phyloP scores from a whole-genome alignment of 1,139 yeast genomes.

The Nakaseomyces glabratus region DNA sequence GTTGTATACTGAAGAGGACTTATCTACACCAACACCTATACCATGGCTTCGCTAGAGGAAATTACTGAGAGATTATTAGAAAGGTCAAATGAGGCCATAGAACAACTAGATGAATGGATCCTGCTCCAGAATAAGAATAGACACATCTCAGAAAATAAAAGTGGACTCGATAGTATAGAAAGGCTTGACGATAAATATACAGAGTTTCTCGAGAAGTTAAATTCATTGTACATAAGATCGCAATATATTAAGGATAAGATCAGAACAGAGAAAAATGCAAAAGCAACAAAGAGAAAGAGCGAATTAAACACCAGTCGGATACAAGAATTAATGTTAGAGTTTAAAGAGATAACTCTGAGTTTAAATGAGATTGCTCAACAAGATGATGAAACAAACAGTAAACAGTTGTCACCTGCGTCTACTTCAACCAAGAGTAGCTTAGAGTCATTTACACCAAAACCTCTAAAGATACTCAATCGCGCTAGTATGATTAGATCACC shows the following conservation, averaged over 20 bases:
- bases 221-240: slow-evolving; percentile 23
- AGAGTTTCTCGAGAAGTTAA: slow-evolving; percentile 22
- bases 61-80: slow-evolving; percentile 22
- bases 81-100: slow-evolving; percentile 26
- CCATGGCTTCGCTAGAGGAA: slow-evolving; percentile 16
- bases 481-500: slow-evolving; percentile 9
- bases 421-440: slow-evolving; percentile 17
- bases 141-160: slow-evolving; percentile 11
- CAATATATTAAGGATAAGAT: slow-evolving; percentile 20
- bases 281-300: slow-evolving; percentile 8
- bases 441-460: slow-evolving; percentile 26
- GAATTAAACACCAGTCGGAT: slow-evolving; percentile 15
- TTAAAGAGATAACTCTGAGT: slow-evolving; percentile 20
- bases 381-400: not conserved
- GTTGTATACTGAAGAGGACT: no score
- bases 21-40: slow-evolving; percentile 1
- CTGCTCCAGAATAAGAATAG: slow-evolving; percentile 17
- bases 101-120: slow-evolving; percentile 26
- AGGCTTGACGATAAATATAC: slow-evolving; percentile 13
- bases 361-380: slow-evolving; percentile 20
- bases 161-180: slow-evolving; percentile 9
- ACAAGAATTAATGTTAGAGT: slow-evolving; percentile 22
- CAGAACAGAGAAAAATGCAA: slow-evolving; percentile 10
- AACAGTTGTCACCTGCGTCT: not conserved
- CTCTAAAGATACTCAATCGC: slow-evolving; percentile 24